Percentiles rank a stretch among this genome's conserved stretches.
These are phyloP conservation scores for Phytophthora colocasiae DNA, from an alignment of 352 stramenopile genomes.

Conservation along the genomic window DNA sequence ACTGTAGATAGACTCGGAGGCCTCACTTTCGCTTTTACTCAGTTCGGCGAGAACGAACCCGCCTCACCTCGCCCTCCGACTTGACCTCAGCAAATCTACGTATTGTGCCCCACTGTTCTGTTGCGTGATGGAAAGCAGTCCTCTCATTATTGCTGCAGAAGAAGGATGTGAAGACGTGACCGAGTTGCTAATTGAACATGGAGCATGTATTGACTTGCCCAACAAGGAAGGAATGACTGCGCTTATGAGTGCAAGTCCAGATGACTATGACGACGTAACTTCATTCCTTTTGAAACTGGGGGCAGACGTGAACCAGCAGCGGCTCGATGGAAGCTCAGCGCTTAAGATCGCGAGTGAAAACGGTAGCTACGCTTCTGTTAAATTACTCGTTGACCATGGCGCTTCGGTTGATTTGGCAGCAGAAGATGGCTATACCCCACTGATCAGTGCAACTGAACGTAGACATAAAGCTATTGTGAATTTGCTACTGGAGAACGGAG, in stretches of 20 bases:
- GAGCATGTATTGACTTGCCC: slow-evolving; percentile 2
- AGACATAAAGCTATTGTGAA: neutral
- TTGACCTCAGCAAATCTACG: neutral
- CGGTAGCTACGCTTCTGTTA: neutral
- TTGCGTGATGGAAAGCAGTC: neutral
- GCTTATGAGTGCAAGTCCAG: slow-evolving; percentile 1
- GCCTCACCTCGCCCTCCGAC: neutral
- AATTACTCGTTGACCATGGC: neutral
- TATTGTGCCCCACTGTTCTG: no score
- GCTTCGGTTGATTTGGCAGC: neutral
- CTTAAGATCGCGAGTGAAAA: slow-evolving; percentile 1
- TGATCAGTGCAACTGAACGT: neutral
- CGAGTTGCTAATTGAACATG: slow-evolving; percentile 9
- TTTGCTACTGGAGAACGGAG: neutral
- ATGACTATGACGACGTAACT: neutral
- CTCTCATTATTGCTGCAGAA: slow-evolving; percentile 18
- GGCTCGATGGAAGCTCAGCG: neutral
- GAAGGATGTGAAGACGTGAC: slow-evolving; percentile 1
- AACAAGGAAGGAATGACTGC: slow-evolving; percentile 1
- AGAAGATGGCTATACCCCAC: neutral
- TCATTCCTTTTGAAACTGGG: slow-evolving; percentile 9
- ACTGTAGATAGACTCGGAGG: neutral
- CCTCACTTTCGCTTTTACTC: neutral
- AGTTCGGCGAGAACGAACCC: neutral
- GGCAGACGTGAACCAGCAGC: slow-evolving; percentile 15